Evolutionary conservation across 441 rosid genomes (phyloP), one percentile per base, ranked within the genome.

Genomic region (Lepidium campestre): DNA sequence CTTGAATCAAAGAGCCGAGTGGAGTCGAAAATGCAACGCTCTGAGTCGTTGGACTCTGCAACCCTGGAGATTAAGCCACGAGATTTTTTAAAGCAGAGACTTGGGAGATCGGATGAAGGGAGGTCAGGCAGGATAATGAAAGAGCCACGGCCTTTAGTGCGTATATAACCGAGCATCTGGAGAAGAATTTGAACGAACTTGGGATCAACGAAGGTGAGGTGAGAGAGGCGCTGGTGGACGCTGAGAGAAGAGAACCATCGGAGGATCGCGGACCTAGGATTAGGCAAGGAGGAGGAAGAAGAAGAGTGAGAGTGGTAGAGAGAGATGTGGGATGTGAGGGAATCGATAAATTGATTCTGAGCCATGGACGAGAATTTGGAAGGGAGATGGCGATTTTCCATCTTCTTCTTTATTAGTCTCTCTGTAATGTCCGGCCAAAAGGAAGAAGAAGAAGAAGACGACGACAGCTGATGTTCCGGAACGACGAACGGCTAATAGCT

Each of bases 121-220:
- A 94, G 78, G 83, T 94, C 99, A 1, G 97, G 88, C 25, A 94
- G 84, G 62, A 89, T 80, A 72, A 94, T 91, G 82, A 94, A 94
- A 59, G 81, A 81, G 57, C 97, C 89, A 27, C 60, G 82, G 27
- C 99, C 97, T 20, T 76, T 81, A 0, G 81, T 60, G 68, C 71
- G 85, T 71, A 89, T 62, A 62, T 85, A 70, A 45, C 75, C 79
- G 50, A 91, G 84, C 99, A 94, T 94, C 80, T 83, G 97, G 65
- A 91, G 50, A 11, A 91, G 69, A 23, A 94, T 72, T 58, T 75
- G 86, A 10, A 81, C 75, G 81, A 91, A 83, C 20, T 71, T 81
- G 41, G 71, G 77, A 74, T 94, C 93, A 46, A 89, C 82, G 72
- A 73, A 67, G 40, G 97, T 84, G 68, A 94, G 83, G 74, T 85